phyloP scores from a whole-genome alignment of 768 basidiomycete species.

The Hortiboletus campestris region DNA sequence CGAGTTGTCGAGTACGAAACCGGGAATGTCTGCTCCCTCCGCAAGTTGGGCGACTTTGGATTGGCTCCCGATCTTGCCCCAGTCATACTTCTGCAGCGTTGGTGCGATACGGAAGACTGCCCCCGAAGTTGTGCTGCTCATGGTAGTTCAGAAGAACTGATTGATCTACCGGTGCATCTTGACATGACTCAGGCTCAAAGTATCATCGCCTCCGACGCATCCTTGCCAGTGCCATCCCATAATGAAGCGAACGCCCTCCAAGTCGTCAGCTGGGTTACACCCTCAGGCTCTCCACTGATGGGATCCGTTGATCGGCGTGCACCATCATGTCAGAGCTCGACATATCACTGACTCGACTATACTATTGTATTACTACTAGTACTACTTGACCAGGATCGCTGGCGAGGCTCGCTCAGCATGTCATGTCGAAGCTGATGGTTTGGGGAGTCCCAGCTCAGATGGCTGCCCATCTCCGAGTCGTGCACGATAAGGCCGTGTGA shows the following conservation, averaged over 20 bases:
- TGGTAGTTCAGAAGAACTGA: constrained; percentile 6
- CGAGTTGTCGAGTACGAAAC: constrained; percentile 64
- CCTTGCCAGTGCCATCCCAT: too few species aligned
- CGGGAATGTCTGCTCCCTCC: constrained; percentile 53
- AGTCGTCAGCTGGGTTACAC: too few species aligned
- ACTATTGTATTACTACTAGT: not conserved
- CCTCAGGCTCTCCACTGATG: too few species aligned
- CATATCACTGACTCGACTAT: not conserved
- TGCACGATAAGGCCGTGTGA: not conserved
- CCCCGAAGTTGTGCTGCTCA: constrained; percentile 24
- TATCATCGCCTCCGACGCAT: too few species aligned
- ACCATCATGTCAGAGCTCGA: too few species aligned
- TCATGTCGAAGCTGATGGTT: not conserved
- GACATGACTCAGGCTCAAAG: not conserved
- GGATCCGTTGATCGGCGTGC: too few species aligned
- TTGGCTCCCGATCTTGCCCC: constrained; percentile 81
- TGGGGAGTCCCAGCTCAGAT: not conserved
- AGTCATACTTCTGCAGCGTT: constrained; percentile 89
- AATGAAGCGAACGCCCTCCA: too few species aligned
- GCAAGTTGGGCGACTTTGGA: constrained; percentile 92
- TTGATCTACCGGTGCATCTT: not conserved
- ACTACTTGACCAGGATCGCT: not conserved
- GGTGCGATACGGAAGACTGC: constrained; percentile 78
- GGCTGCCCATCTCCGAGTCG: not conserved
- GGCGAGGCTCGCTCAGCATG: not conserved